These are phyloP conservation scores for Pythium insidiosum DNA, from an alignment of 352 stramenopile genomes.

Conservation along the genomic window DNA sequence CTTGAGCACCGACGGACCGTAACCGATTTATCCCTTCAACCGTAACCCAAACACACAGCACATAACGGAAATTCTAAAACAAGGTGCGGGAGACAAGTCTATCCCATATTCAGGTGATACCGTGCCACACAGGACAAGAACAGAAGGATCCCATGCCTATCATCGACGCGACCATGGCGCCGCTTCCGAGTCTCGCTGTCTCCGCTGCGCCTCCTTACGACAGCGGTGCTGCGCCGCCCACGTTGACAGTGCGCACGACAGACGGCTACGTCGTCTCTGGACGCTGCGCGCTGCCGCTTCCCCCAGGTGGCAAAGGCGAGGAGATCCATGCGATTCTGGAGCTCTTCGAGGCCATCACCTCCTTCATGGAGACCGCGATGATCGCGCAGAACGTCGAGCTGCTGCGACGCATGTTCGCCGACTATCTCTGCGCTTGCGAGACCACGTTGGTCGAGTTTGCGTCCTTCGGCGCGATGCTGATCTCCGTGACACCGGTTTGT, in stretches of 20 bases:
- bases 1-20: too few relatives aligned
- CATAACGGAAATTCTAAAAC: too few relatives aligned
- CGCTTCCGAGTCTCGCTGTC: not conserved
- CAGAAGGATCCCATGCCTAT: too few relatives aligned
- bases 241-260: not conserved
- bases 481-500: slow-evolving; percentile 4
- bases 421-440: slow-evolving; percentile 44
- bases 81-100: too few relatives aligned
- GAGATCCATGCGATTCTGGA: too few relatives aligned
- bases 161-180: not conserved
- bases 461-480: slow-evolving; percentile 8
- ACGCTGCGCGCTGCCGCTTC: not conserved
- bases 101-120: too few relatives aligned
- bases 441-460: slow-evolving; percentile 32
- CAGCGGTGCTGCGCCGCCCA: not conserved
- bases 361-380: slow-evolving; percentile 42
- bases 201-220: not conserved
- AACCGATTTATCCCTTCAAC: too few relatives aligned
- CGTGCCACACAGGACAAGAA: too few relatives aligned
- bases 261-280: slow-evolving; percentile 3
- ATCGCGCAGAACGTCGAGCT: slow-evolving; percentile 34
- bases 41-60: too few relatives aligned
- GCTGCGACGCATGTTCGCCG: slow-evolving; percentile 42
- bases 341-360: slow-evolving; percentile 42
- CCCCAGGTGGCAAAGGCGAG: too few relatives aligned